phyloP scores from a whole-genome alignment of 768 basidiomycete genomes.

The Suillus brevipes region DNA sequence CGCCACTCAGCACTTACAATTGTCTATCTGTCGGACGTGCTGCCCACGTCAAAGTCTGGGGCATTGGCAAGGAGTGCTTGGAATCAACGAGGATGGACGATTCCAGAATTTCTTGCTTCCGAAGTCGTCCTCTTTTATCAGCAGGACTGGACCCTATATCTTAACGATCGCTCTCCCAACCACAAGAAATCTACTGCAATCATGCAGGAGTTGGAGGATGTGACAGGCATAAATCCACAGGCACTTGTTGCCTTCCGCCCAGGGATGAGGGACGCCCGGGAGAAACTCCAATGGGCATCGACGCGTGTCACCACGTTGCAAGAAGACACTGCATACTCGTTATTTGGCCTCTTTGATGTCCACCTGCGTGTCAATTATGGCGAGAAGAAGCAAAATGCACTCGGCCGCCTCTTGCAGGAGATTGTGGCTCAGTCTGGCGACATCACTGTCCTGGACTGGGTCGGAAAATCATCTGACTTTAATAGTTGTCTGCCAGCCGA shows the following conservation, averaged over 20 bases:
- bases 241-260: too few relatives aligned
- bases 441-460: constrained; percentile 5
- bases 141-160: not conserved
- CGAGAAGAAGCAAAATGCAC: constrained; percentile 10
- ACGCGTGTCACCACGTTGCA: too few relatives aligned
- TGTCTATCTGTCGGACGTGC: too few relatives aligned
- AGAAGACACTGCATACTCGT: too few relatives aligned
- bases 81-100: not conserved
- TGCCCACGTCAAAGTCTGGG: not conserved
- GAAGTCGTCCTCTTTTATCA: not conserved
- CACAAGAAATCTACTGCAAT: not conserved
- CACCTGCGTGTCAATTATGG: constrained; percentile 16
- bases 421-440: constrained; percentile 6
- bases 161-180: not conserved
- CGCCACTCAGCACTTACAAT: too few relatives aligned
- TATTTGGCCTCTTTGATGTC: not conserved
- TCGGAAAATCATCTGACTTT: not conserved
- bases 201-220: not conserved
- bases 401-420: constrained; percentile 1
- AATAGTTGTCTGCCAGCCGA: not conserved
- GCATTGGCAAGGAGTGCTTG: not conserved
- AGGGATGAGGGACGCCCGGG: too few relatives aligned
- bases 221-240: not conserved
- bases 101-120: not conserved
- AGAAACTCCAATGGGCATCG: too few relatives aligned